These are phyloP conservation scores for Pestalotiopsis sp. DNA, from an alignment of 2,329 filamentous ascomycete species.

Conservation along the genomic window DNA sequence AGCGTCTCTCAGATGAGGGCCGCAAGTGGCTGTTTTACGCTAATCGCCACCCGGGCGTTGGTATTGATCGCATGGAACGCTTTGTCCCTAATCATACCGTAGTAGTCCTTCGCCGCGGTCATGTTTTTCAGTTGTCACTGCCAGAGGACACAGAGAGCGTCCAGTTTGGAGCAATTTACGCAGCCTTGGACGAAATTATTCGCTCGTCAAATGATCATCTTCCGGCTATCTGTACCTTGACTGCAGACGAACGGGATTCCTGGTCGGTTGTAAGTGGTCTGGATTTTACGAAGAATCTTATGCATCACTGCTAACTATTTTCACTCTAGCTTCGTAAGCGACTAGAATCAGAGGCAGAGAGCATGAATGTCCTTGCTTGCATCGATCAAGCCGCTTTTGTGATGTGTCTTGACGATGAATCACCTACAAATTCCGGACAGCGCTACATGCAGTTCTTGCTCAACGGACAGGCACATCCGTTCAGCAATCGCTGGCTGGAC, in stretches of 20 bases:
- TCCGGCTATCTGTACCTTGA: conserved; percentile 15
- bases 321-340: conserved; percentile 11
- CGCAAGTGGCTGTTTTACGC: conserved; percentile 20
- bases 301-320: neutral
- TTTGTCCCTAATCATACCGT: conserved; percentile 15
- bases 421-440: conserved; percentile 11
- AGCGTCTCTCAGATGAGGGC: conserved; percentile 1
- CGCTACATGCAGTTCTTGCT: conserved; percentile 18
- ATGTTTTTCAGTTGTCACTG: conserved; percentile 18
- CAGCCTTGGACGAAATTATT: conserved; percentile 16
- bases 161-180: conserved; percentile 5
- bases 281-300: neutral
- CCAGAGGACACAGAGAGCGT: neutral
- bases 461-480: conserved; percentile 12
- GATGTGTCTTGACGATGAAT: conserved; percentile 20
- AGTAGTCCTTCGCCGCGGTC: conserved; percentile 17
- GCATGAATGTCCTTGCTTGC: conserved; percentile 8
- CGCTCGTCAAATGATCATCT: conserved; percentile 6
- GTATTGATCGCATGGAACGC: conserved; percentile 4
- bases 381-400: conserved; percentile 19
- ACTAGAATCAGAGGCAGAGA: conserved; percentile 14
- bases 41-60: conserved; percentile 12
- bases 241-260: conserved; percentile 19
- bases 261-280: conserved; percentile 17
- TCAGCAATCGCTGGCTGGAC: conserved; percentile 21